These are phyloP conservation scores for Phylloporus sp. DNA, from an alignment of 768 basidiomycete genomes.

Conservation along the genomic window DNA sequence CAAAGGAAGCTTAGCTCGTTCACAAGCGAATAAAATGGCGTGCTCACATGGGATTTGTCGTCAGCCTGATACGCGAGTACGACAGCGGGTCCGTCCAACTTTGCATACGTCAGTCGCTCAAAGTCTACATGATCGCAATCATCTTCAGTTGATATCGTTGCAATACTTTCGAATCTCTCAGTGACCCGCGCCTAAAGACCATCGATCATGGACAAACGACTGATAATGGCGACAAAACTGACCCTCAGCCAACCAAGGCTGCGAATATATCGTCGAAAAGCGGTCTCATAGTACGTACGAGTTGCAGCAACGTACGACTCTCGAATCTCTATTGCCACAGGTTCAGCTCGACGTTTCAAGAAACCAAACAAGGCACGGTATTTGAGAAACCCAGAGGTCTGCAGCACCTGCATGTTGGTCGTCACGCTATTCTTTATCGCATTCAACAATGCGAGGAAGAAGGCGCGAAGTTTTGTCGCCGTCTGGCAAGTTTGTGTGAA, in stretches of 20 bases:
- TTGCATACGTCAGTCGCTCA: constrained; percentile 61
- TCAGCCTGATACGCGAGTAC: constrained; percentile 87
- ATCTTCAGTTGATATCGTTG: constrained; percentile 40
- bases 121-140: constrained; percentile 41
- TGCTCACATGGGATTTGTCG: constrained; percentile 77
- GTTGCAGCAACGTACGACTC: constrained; percentile 80
- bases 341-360: constrained; percentile 75
- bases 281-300: constrained; percentile 93
- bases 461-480: constrained; percentile 80
- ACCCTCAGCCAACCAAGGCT: constrained; percentile 80
- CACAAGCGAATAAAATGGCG: not conserved
- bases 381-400: constrained; percentile 82
- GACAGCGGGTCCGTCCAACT: constrained; percentile 75
- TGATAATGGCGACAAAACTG: constrained; percentile 7
- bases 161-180: constrained; percentile 70
- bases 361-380: constrained; percentile 81
- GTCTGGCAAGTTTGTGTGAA: constrained; percentile 48
- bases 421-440: constrained; percentile 81
- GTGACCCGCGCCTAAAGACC: constrained; percentile 52
- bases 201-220: not conserved
- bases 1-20: constrained; percentile 10
- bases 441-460: constrained; percentile 80
- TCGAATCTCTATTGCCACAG: constrained; percentile 83
- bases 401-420: constrained; percentile 90
- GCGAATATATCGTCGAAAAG: constrained; percentile 84